Evolutionary conservation across 148 eudicot genomes (phyloP).

Genomic region (Polygonum aviculare): DNA sequence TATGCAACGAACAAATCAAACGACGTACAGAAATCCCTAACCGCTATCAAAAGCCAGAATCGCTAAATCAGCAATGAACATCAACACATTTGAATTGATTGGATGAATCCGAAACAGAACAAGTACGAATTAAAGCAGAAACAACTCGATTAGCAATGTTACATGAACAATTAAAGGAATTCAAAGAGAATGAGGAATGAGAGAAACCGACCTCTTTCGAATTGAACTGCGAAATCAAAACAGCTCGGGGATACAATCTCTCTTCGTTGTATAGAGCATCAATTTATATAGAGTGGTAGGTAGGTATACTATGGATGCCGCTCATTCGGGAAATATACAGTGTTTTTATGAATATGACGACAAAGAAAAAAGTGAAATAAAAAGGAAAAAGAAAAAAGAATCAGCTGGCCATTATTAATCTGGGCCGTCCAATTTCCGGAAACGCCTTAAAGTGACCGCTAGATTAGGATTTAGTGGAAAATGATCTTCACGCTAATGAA

Average conservation of each 20-base stretch:
- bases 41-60: not conserved
- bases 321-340: not conserved
- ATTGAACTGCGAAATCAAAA: not conserved
- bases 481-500: not conserved
- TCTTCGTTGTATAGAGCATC: not conserved
- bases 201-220: slow-evolving; percentile 1
- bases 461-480: not conserved
- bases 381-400: not conserved
- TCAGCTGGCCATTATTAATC: not conserved
- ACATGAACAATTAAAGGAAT: not conserved
- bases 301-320: not conserved
- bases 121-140: not conserved
- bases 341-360: not conserved
- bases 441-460: not conserved
- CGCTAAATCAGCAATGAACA: not conserved
- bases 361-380: not conserved
- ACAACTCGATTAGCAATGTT: not conserved
- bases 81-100: not conserved
- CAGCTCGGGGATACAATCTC: not conserved
- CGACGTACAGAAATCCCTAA: not conserved
- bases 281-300: slow-evolving; percentile 5
- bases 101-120: not conserved
- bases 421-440: not conserved
- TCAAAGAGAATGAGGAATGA: not conserved
- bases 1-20: not conserved